phyloP scores from a whole-genome alignment of 2,329 filamentous ascomycete species.

The Aspergillus fijiensis region DNA sequence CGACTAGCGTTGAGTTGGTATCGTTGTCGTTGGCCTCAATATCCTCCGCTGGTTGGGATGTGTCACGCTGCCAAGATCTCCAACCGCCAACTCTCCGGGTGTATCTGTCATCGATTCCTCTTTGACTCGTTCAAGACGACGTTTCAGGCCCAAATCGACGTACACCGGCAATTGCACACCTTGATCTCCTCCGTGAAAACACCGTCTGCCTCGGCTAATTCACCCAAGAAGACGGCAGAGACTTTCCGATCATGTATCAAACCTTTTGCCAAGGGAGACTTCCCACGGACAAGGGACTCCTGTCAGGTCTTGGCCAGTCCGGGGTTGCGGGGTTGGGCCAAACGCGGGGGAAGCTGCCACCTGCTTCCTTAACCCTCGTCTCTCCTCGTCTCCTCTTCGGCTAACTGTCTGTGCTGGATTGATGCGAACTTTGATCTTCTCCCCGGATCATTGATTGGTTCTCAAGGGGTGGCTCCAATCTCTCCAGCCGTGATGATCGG shows the following conservation, averaged over 20 bases:
- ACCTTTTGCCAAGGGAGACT: neutral
- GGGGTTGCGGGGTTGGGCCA: neutral
- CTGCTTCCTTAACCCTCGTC: neutral
- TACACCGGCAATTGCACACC: neutral
- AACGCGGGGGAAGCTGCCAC: neutral
- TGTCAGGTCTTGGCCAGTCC: neutral
- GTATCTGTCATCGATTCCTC: neutral
- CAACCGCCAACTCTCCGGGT: neutral
- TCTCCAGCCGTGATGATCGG: neutral
- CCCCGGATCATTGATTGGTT: neutral
- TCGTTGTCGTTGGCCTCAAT: neutral
- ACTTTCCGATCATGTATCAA: neutral
- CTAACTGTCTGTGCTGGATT: neutral
- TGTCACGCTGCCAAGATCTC: neutral
- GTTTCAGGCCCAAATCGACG: neutral
- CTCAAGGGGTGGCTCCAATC: neutral
- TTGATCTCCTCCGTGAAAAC: neutral
- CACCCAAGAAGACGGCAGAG: neutral
- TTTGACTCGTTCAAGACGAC: neutral
- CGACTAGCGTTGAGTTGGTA: neutral
- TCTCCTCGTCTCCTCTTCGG: neutral
- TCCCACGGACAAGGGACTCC: neutral
- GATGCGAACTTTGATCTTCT: neutral
- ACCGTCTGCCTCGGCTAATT: neutral
- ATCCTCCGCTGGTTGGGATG: neutral